These are phyloP conservation scores for Colletotrichum abscissum DNA, from an alignment of 2,329 filamentous ascomycete genomes.

Conservation along the genomic window DNA sequence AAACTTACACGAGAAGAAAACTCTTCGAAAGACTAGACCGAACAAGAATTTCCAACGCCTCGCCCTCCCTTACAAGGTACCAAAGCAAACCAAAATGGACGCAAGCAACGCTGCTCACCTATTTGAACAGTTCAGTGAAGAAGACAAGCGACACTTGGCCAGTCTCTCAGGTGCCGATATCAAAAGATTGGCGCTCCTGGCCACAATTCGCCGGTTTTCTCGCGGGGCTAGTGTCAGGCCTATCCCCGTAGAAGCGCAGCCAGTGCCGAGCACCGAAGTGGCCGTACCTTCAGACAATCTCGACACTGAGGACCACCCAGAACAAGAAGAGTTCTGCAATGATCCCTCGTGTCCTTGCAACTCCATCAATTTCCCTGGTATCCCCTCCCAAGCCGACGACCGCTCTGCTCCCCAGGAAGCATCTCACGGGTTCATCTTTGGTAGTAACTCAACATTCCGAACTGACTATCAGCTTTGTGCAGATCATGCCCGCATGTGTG, in stretches of 20 bases:
- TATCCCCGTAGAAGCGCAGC: no score
- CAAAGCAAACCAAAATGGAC: not conserved
- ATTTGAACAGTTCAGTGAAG: not conserved
- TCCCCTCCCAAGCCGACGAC: no score
- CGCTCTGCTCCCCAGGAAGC: not conserved
- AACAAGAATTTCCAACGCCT: no score
- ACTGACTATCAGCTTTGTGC: not conserved
- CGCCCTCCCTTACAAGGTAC: not conserved
- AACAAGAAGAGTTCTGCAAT: not conserved
- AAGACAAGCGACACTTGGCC: not conserved
- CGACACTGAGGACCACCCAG: not conserved
- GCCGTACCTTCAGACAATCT: not conserved
- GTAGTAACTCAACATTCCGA: not conserved
- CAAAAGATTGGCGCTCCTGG: not conserved
- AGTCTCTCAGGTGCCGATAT: not conserved
- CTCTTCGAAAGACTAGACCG: not conserved
- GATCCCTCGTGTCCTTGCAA: not conserved
- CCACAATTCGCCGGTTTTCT: not conserved
- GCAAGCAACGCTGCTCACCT: not conserved
- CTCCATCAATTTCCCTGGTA: not conserved
- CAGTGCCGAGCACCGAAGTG: rapidly evolving
- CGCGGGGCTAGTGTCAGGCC: not conserved
- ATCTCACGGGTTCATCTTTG: not conserved
- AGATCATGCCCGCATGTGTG: not conserved
- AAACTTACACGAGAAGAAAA: not conserved